Percentiles rank a stretch among this genome's conserved stretches.
phyloP scores from a whole-genome alignment of 345 rosid genomes.

The Eucalyptus melliodora region DNA sequence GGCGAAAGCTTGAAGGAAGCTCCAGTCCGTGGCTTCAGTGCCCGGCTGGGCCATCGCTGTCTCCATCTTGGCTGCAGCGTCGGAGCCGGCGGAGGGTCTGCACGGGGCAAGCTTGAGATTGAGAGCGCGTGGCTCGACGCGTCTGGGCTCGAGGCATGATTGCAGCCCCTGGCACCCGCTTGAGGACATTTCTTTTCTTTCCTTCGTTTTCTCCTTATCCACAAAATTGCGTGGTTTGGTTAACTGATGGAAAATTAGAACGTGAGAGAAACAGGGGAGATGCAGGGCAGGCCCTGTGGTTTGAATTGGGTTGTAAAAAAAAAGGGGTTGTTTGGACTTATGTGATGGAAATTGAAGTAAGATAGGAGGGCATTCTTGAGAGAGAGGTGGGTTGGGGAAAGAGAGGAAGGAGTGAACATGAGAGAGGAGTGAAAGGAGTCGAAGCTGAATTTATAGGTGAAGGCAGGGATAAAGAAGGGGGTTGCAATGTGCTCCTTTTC shows the following conservation, averaged over 20 bases:
- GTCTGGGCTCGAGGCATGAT: conserved; percentile 31
- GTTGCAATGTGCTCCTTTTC: background rate
- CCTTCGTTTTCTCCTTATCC: background rate
- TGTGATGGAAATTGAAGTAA: background rate
- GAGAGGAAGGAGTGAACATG: background rate
- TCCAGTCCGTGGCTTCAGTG: conserved; percentile 24
- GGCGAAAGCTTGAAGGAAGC: conserved; percentile 35
- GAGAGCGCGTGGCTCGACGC: conserved; percentile 14
- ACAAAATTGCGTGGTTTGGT: background rate
- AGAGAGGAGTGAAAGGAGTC: background rate
- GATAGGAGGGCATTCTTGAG: background rate
- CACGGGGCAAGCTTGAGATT: conserved; percentile 26
- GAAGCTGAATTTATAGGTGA: background rate
- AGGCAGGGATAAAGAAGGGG: background rate
- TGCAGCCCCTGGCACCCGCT: conserved; percentile 33
- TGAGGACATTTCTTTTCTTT: conserved; percentile 16
- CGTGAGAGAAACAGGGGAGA: background rate
- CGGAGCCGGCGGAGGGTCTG: background rate
- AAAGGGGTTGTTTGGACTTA: background rate
- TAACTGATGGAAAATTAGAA: background rate
- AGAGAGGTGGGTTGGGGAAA: background rate
- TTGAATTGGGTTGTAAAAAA: background rate
- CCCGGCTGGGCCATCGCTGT: background rate
- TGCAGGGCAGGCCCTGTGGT: background rate
- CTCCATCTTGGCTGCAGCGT: background rate